Evolutionary conservation across 768 basidiomycete species (phyloP), one percentile per base, ranked within the genome.

Genomic region (Russula earlei): DNA sequence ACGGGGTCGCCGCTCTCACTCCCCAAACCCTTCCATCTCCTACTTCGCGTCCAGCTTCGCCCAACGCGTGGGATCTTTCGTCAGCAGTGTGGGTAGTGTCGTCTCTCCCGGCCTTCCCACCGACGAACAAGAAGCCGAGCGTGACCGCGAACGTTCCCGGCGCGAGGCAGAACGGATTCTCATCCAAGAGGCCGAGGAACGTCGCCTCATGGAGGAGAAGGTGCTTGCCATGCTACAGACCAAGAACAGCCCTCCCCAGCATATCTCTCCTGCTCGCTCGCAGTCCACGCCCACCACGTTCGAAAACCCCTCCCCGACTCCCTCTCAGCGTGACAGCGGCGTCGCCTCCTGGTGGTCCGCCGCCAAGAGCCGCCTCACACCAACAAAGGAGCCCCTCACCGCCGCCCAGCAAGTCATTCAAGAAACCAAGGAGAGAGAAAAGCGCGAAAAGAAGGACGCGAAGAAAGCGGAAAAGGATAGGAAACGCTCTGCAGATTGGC

Each of bases 361-460:
- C 3, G 81, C 88, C 19, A 91, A 87, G 75, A 80, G 79, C 61
- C 81, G 73, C 62, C 75, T 92, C 10, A 89, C 87, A 0, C 87
- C 89, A 2, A 84, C 84, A 12, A 91, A 90, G 63, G 83, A 86
- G 14, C 68, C 73, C 1, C 79, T 88, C n/a, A 91, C 90, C 0
- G 87, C 89, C 9, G 89, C 90, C 0, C 89, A 91, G 64, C 87
- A 89, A 62, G 75, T 92, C 52, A 82, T 91, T 46, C 75, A 78
- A 54, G 88, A 91, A 8, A 73, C 85, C 17, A 87, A 90, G 65
- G 72, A 78, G 19, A 75, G 79, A 41, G 80, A 85, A 52, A 83
- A 81, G 65, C 74, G 71, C 53, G 68, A 67, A 61, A 68, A 71
- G 62, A 75, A 69, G 57, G 66, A 63, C 17, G 31, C 62, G 1